phyloP scores from a whole-genome alignment of 192 early-diverging fungal genomes.

The Entomortierella parvispora region DNA sequence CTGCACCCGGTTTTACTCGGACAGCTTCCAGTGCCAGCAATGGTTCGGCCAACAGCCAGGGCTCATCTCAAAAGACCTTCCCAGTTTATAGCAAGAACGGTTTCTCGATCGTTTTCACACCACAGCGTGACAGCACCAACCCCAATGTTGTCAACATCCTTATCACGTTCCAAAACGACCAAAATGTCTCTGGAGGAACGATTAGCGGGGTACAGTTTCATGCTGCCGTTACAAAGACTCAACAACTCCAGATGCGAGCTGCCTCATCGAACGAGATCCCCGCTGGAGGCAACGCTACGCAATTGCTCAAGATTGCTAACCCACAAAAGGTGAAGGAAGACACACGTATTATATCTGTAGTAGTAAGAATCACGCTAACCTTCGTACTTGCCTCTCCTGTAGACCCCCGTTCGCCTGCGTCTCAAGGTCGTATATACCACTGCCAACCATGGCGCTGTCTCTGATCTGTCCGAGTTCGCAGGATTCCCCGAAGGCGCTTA shows the following conservation, averaged over 20 bases:
- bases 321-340: constrained; percentile 65
- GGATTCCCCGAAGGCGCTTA: constrained; percentile 67
- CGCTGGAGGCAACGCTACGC: constrained; percentile 72
- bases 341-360: neutral
- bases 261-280: constrained; percentile 74
- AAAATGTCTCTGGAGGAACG: constrained; percentile 52
- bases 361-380: neutral
- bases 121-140: constrained; percentile 71
- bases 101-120: constrained; percentile 76
- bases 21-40: constrained; percentile 22
- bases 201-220: constrained; percentile 81
- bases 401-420: constrained; percentile 67
- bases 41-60: constrained; percentile 27
- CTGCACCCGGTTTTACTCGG: constrained; percentile 32
- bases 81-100: constrained; percentile 85
- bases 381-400: neutral
- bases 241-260: constrained; percentile 87
- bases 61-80: constrained; percentile 46
- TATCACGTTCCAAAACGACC: constrained; percentile 75
- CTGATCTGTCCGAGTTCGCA: constrained; percentile 66
- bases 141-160: constrained; percentile 72
- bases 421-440: constrained; percentile 65
- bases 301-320: constrained; percentile 89
- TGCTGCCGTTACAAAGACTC: constrained; percentile 94
- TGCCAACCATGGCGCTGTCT: constrained; percentile 55